phyloP scores from a whole-genome alignment of 164 flowering plant genomes.

The Magnolia officinalis region DNA sequence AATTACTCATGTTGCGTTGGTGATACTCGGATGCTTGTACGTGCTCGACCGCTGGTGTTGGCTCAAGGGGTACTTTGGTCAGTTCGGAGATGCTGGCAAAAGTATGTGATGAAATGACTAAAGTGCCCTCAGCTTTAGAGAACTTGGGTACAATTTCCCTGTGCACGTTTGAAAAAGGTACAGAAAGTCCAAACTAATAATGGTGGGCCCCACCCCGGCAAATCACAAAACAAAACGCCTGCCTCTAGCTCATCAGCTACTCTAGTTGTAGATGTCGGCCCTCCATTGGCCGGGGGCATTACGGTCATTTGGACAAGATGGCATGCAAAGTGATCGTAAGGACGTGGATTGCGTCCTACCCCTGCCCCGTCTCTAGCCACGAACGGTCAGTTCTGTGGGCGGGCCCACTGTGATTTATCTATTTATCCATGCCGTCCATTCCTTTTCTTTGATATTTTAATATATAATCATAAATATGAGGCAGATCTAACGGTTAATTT shows the following conservation, averaged over 20 bases:
- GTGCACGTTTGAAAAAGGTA: too few relatives aligned
- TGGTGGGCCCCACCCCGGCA: neutral
- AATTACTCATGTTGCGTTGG: constrained; percentile 1
- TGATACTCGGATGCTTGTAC: neutral
- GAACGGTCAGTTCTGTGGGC: too few relatives aligned
- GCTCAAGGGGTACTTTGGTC: neutral
- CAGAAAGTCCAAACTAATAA: too few relatives aligned
- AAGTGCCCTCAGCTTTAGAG: neutral
- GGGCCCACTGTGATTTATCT: too few relatives aligned
- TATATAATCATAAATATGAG: fast-evolving
- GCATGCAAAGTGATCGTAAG: neutral
- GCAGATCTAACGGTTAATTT: too few relatives aligned
- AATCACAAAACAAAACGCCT: neutral
- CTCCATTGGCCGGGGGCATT: neutral
- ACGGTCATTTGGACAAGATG: neutral
- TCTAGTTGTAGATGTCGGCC: neutral
- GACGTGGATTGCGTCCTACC: neutral
- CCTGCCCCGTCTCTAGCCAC: too few relatives aligned
- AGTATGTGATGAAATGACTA: neutral
- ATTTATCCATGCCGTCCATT: too few relatives aligned
- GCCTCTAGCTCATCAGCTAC: neutral
- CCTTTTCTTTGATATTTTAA: too few relatives aligned
- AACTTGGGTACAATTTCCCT: neutral
- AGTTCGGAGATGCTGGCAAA: neutral
- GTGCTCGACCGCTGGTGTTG: neutral